Evolutionary conservation across 108 stramenopile genomes (phyloP).

Genomic region (Fragilariopsis cylindrus): DNA sequence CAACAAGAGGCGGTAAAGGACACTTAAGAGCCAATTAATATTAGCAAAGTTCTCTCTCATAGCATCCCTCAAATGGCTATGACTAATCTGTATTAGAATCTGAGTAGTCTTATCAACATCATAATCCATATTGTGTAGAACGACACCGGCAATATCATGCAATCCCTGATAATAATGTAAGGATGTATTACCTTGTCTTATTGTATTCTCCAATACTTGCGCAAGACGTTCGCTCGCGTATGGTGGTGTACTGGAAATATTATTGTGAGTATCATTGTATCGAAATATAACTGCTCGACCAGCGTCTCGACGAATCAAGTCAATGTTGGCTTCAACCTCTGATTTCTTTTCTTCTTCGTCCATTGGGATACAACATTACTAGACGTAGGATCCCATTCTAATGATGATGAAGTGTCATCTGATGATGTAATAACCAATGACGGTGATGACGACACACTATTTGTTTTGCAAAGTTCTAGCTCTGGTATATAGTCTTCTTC

Average conservation of each 20-base stretch:
- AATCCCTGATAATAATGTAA: constrained; percentile 48
- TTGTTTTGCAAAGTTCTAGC: background rate
- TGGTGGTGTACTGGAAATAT: constrained; percentile 6
- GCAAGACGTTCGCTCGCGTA: constrained; percentile 27
- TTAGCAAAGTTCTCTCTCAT: constrained; percentile 41
- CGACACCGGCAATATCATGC: constrained; percentile 50
- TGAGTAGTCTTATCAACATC: constrained; percentile 24
- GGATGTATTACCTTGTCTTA: constrained; percentile 8
- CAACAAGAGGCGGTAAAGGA: constrained; percentile 36
- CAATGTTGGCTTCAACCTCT: constrained; percentile 21
- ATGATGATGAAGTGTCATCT: background rate
- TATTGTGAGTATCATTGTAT: constrained; percentile 16
- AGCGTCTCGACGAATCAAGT: constrained; percentile 40
- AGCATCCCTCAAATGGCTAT: constrained; percentile 45
- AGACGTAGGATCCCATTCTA: background rate
- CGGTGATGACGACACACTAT: background rate
- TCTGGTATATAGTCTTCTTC: constrained; percentile 13
- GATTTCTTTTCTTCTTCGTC: constrained; percentile 23
- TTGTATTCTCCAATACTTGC: constrained; percentile 29
- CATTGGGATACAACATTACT: background rate
- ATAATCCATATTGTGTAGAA: constrained; percentile 51
- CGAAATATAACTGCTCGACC: constrained; percentile 41
- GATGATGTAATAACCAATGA: background rate
- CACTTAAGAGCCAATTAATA: constrained; percentile 33
- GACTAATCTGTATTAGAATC: constrained; percentile 28